Percentiles rank a stretch among this genome's conserved stretches.
Evolutionary conservation across 129 eudicot genomes (phyloP).

Genomic region (Heracleum sosnowskyi): DNA sequence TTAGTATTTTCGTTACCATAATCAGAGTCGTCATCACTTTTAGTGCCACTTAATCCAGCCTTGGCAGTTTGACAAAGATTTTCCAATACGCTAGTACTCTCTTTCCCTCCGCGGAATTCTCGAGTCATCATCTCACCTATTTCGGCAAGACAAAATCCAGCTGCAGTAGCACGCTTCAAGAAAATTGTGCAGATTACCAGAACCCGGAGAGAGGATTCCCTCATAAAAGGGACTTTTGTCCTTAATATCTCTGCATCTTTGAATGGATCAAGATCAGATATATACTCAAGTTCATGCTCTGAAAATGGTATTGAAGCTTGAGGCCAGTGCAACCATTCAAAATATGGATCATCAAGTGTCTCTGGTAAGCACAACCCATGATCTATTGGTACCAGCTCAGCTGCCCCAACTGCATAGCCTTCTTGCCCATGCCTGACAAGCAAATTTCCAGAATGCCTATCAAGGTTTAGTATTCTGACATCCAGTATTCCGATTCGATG

Average conservation of each 20-base stretch:
- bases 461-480: slow-evolving; percentile 71
- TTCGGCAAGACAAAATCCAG: slow-evolving; percentile 79
- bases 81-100: slow-evolving; percentile 62
- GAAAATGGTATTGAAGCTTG: slow-evolving; percentile 90
- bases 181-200: slow-evolving; percentile 73
- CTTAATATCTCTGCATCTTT: slow-evolving; percentile 79
- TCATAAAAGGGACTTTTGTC: slow-evolving; percentile 53
- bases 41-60: slow-evolving; percentile 16
- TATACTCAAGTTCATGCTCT: slow-evolving; percentile 70
- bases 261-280: slow-evolving; percentile 62
- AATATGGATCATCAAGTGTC: slow-evolving; percentile 86
- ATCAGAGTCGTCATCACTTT: slow-evolving; percentile 15
- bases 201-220: slow-evolving; percentile 86
- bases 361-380: slow-evolving; percentile 97
- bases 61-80: slow-evolving; percentile 51
- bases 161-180: slow-evolving; percentile 58
- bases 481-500: slow-evolving; percentile 89
- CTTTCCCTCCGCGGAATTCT: slow-evolving; percentile 66
- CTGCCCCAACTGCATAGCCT: slow-evolving; percentile 39
- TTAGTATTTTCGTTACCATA: slow-evolving; percentile 24
- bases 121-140: slow-evolving; percentile 99
- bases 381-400: slow-evolving; percentile 86
- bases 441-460: slow-evolving; percentile 90
- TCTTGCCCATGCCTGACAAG: slow-evolving; percentile 65
- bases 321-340: slow-evolving; percentile 98